A percentile compares a stretch with the other conserved stretches of the same genome.
Conservation (phyloP, 2,329 filamentous ascomycete species). For the Diaporthe citri region DNA sequence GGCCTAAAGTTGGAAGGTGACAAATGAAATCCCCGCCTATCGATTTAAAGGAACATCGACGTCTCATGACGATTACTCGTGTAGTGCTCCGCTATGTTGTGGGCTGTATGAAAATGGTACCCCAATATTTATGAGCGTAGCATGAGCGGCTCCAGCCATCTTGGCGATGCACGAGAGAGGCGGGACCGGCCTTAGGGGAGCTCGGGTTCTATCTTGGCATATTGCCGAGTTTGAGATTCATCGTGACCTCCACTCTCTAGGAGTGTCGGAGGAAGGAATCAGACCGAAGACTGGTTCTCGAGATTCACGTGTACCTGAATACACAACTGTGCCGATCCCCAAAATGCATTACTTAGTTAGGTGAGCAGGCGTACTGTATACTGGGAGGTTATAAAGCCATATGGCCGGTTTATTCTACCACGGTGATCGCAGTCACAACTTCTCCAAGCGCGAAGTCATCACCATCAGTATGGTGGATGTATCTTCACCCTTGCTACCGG, state of each 20-base stretch:
- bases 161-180: background rate
- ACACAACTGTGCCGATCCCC: background rate
- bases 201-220: background rate
- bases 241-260: background rate
- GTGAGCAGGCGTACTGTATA: background rate
- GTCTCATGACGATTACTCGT: background rate
- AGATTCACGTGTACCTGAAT: background rate
- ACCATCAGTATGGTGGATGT: too few species aligned
- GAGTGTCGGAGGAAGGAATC: background rate
- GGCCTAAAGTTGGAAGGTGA: background rate
- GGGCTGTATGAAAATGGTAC: background rate
- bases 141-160: constrained; percentile 11
- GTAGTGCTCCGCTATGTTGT: background rate
- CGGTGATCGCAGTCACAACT: background rate
- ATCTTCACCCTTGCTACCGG: background rate
- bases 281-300: background rate
- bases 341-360: background rate
- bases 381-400: too few species aligned
- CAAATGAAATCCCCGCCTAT: background rate
- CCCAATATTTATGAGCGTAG: background rate
- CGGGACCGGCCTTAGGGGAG: background rate
- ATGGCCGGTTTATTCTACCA: background rate
- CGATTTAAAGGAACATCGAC: background rate
- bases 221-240: background rate
- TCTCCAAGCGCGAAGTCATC: background rate